phyloP scores from a whole-genome alignment of 2,329 filamentous ascomycete species.

The Penicillium griseofulvum region DNA sequence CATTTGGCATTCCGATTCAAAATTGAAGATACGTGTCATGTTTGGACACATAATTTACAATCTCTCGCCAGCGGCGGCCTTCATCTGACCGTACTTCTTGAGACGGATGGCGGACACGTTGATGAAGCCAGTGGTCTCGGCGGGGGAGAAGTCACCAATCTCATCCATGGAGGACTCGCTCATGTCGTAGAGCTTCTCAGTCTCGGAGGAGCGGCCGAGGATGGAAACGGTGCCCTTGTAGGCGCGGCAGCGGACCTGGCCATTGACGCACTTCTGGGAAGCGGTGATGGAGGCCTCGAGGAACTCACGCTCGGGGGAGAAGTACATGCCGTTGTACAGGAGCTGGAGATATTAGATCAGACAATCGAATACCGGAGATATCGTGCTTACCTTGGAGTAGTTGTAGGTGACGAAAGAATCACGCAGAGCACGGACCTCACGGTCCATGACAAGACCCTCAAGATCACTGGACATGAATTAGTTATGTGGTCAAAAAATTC shows the following conservation, averaged over 20 bases:
- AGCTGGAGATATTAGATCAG: conserved; percentile 14
- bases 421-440: conserved; percentile 65
- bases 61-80: conserved; percentile 37
- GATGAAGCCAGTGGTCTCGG: conserved; percentile 65
- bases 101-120: conserved; percentile 35
- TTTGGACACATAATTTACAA: conserved; percentile 19
- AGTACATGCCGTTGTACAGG: conserved; percentile 48
- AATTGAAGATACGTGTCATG: conserved; percentile 3
- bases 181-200: conserved; percentile 68
- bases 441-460: conserved; percentile 63
- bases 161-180: conserved; percentile 68
- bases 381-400: conserved; percentile 51
- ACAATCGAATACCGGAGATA: neutral
- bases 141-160: conserved; percentile 64
- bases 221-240: conserved; percentile 65
- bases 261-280: conserved; percentile 52
- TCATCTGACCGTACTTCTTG: conserved; percentile 47
- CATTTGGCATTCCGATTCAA: conserved; percentile 15
- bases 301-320: conserved; percentile 70
- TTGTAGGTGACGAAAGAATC: conserved; percentile 68
- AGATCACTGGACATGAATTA: conserved; percentile 23
- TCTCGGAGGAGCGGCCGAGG: conserved; percentile 56
- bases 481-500: neutral
- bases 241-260: conserved; percentile 59
- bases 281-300: conserved; percentile 49